These are phyloP conservation scores for Xylogone sp. DNA, from an alignment of 2,329 filamentous ascomycete genomes.

Conservation along the genomic window DNA sequence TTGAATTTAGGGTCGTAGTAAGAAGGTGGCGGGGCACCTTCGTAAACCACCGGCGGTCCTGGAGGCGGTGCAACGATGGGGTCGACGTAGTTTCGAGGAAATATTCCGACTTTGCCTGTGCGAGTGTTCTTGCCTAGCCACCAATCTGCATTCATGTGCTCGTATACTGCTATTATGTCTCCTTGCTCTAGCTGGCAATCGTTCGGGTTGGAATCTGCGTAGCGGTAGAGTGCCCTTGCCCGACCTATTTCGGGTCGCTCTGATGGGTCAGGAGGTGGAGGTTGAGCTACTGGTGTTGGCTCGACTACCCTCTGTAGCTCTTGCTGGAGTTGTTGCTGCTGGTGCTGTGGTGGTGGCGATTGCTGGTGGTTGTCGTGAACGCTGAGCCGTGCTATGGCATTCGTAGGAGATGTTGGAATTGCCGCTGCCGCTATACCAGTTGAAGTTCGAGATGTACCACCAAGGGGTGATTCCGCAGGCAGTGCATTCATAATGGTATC, in stretches of 20 bases:
- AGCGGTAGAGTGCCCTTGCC: constrained; percentile 80
- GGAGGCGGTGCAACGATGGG: constrained; percentile 47
- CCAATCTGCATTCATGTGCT: constrained; percentile 98
- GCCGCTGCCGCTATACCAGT: constrained; percentile 37
- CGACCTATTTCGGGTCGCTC: constrained; percentile 61
- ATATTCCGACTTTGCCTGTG: constrained; percentile 84
- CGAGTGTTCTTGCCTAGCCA: constrained; percentile 87
- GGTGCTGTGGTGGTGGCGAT: too few species aligned
- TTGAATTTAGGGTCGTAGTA: constrained; percentile 24
- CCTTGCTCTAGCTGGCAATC: constrained; percentile 79
- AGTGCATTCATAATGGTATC: constrained; percentile 71
- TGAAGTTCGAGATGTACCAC: constrained; percentile 11
- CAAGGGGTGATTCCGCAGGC: constrained; percentile 63
- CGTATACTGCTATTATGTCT: constrained; percentile 74
- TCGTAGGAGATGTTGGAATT: constrained; percentile 5
- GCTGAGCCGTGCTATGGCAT: neutral
- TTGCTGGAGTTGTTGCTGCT: too few species aligned
- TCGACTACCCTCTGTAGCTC: neutral
- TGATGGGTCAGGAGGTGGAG: constrained; percentile 33
- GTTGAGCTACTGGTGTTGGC: constrained; percentile 14
- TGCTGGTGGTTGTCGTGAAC: too few species aligned
- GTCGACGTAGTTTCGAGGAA: constrained; percentile 87
- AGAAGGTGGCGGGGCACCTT: neutral
- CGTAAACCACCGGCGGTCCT: constrained; percentile 20
- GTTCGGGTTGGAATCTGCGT: constrained; percentile 73